These are phyloP conservation scores for Liquidambar formosana DNA, from an alignment of 164 flowering plant genomes.

Conservation along the genomic window DNA sequence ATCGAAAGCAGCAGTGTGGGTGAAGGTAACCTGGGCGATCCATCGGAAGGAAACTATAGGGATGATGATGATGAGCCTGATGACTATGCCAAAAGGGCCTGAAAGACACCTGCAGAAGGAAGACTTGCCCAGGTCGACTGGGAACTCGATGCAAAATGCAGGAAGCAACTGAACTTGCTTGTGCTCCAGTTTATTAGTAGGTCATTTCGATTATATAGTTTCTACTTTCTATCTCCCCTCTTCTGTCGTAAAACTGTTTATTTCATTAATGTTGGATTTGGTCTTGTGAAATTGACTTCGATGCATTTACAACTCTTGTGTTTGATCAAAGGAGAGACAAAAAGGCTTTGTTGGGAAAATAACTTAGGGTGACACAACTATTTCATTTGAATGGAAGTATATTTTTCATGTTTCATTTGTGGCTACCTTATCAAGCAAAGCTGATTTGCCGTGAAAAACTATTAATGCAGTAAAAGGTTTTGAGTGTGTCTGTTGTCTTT, in stretches of 20 bases:
- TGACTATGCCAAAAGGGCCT: conserved; percentile 49
- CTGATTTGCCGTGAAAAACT: too few species aligned
- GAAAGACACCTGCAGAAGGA: conserved; percentile 5
- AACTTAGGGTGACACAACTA: not conserved
- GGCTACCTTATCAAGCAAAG: too few species aligned
- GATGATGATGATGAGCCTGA: conserved; percentile 41
- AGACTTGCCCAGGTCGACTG: too few species aligned
- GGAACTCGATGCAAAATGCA: not conserved
- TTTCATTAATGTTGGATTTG: not conserved
- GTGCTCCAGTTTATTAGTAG: not conserved
- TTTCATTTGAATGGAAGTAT: too few species aligned
- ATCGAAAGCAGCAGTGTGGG: not conserved
- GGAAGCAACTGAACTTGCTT: not conserved
- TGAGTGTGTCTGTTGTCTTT: too few species aligned
- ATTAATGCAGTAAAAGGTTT: too few species aligned
- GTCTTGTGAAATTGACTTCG: not conserved
- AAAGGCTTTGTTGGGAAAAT: not conserved
- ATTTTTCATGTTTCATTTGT: too few species aligned
- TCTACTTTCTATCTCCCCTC: not conserved
- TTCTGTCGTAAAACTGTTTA: not conserved
- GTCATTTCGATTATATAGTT: too few species aligned
- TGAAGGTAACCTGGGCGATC: conserved; percentile 15
- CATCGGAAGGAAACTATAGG: conserved; percentile 23
- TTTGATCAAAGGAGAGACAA: not conserved
- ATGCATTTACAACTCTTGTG: not conserved